Conservation (phyloP, 306 rosid genomes). For the Medicago arabica region DNA sequence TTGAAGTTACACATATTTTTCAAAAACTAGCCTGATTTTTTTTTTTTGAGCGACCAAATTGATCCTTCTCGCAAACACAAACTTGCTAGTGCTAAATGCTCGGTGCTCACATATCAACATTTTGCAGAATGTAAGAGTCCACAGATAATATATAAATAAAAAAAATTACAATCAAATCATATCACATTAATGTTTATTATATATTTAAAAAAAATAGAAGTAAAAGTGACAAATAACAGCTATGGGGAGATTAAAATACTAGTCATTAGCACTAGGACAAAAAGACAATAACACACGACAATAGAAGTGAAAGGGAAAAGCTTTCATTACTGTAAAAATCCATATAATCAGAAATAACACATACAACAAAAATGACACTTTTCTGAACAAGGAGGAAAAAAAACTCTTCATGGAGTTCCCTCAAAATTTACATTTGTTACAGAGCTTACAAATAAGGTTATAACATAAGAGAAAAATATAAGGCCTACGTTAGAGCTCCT, state of each 20-base stretch:
- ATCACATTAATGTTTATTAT: too few relatives aligned
- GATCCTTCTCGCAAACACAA: too few relatives aligned
- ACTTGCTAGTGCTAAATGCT: too few relatives aligned
- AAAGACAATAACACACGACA: not conserved
- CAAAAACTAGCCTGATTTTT: too few relatives aligned
- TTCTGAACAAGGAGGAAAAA: constrained; percentile 8
- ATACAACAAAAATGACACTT: not conserved
- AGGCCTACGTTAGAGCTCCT: constrained; percentile 56
- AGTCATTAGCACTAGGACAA: not conserved
- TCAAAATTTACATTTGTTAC: constrained; percentile 60
- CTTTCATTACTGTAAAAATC: constrained; percentile 16
- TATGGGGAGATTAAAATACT: not conserved
- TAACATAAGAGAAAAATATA: constrained; percentile 30
- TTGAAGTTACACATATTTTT: too few relatives aligned
- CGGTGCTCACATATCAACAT: too few relatives aligned
- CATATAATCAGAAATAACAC: constrained; percentile 17
- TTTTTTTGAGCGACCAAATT: too few relatives aligned
- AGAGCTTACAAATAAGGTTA: constrained; percentile 38
- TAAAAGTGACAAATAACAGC: too few relatives aligned
- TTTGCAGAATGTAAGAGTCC: too few relatives aligned
- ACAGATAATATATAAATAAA: too few relatives aligned
- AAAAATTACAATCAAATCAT: too few relatives aligned
- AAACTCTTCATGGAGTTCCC: constrained; percentile 39
- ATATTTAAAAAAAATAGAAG: too few relatives aligned
- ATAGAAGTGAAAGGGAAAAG: not conserved